Evolutionary conservation across 805 yeast genomes (phyloP), one percentile per base, ranked within the genome.

Genomic region (Blastobotrys muscicola): DNA sequence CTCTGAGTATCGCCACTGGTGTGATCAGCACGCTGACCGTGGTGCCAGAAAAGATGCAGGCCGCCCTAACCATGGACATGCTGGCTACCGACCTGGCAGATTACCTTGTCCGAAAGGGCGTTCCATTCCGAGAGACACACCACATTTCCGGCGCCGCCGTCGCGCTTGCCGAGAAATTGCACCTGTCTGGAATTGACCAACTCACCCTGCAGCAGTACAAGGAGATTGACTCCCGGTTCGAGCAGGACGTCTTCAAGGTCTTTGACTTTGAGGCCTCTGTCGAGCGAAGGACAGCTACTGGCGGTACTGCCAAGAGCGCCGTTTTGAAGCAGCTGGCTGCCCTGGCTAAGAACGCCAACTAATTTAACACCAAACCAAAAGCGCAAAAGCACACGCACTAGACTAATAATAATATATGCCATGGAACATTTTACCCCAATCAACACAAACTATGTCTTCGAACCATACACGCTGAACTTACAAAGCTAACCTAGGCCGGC

Each of bases 71-170:
- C 26, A 90, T 90, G 95, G 98, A 92, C 66, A 92, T 92, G 98
- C 75, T 92, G 56, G 98, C 98, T 14, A 92, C 99, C 29, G 99
- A 92, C 63, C 74, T 92, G 55, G 99, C 99, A 34, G 99, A 92
- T 64, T 92, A 92, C 64, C 73, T 92, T 52, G 99, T 92, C 41
- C 82, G 96, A 69, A 89, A 82, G 65, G 98, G 98, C 48, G 98
- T 92, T 52, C 98, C 98, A 45, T 92, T 92, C 70, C 85, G 99
- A 71, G 97, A 92, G 68, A 92, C 98, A 1, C 99, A 92, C 68
- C 97, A 92, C 65, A 92, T 92, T 49, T 86, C 97, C 5, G 99
- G 99, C 45, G 95, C 87, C 65, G 92, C 97, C 68, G 99, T 92
- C 38, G 79, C 94, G 50, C 64, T 68, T 37, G 96, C 97, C 4